phyloP scores from a whole-genome alignment of 2,329 filamentous ascomycete genomes.

The Verticillium longisporum region DNA sequence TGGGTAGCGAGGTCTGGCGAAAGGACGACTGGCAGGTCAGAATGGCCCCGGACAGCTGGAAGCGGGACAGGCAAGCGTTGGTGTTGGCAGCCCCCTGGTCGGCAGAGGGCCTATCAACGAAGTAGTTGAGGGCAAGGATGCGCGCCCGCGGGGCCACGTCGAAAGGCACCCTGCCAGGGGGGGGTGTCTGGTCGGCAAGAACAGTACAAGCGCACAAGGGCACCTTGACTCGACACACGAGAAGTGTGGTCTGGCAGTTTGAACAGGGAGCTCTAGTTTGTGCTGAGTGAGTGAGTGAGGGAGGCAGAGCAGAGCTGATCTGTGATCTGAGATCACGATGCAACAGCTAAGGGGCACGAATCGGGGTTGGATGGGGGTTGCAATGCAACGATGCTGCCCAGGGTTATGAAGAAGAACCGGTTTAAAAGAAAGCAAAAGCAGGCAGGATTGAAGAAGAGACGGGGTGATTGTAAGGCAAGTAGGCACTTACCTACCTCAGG shows the following conservation, averaged over 20 bases:
- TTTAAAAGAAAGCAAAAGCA: not conserved
- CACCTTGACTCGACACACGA: not conserved
- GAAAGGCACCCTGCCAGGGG: not conserved
- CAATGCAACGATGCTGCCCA: not conserved
- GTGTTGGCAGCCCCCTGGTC: not conserved
- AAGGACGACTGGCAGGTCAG: slow-evolving; percentile 10
- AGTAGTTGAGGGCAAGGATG: not conserved
- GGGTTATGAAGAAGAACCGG: not conserved
- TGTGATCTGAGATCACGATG: too few relatives aligned
- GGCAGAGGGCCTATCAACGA: not conserved
- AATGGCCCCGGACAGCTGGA: not conserved
- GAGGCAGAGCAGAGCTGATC: too few relatives aligned
- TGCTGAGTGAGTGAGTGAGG: too few relatives aligned
- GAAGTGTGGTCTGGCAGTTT: not conserved
- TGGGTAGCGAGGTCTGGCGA: slow-evolving; percentile 19
- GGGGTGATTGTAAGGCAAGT: not conserved
- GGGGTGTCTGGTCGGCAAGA: not conserved
- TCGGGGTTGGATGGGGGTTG: not conserved
- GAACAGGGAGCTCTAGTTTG: not conserved
- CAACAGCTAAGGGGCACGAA: not conserved
- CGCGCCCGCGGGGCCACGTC: slow-evolving; percentile 1
- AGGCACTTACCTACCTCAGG: not conserved
- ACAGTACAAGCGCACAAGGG: not conserved
- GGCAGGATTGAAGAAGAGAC: not conserved
- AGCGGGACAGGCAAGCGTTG: not conserved